phyloP scores from a whole-genome alignment of 371 early-diverging fungal species.

The Syncephalastrum contaminatum region DNA sequence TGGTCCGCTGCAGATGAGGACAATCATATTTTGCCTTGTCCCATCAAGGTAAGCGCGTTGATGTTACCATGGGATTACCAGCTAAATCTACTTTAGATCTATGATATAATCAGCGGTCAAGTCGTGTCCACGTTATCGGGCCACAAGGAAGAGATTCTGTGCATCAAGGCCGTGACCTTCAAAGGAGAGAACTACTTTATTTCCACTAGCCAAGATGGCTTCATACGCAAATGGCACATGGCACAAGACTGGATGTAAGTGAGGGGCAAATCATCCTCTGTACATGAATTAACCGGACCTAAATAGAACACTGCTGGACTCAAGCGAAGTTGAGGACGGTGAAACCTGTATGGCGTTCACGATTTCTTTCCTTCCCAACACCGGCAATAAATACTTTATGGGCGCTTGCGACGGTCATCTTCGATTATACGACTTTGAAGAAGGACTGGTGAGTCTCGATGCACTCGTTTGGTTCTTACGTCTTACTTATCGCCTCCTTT shows the following conservation, averaged over 20 bases:
- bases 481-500: constrained; percentile 4
- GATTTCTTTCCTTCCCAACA: constrained; percentile 87
- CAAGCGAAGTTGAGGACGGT: constrained; percentile 73
- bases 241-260: constrained; percentile 69
- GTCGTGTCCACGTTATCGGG: constrained; percentile 73
- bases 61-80: background rate
- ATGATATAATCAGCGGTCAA: constrained; percentile 70
- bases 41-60: constrained; percentile 61
- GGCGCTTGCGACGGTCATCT: constrained; percentile 87
- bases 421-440: constrained; percentile 87
- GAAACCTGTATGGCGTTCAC: constrained; percentile 94
- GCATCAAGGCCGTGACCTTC: constrained; percentile 72
- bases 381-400: constrained; percentile 88
- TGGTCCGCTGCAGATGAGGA: constrained; percentile 90
- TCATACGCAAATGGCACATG: constrained; percentile 87
- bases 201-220: constrained; percentile 92
- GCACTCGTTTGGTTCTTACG: background rate
- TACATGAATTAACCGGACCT: background rate
- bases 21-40: constrained; percentile 88
- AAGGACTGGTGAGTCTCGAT: constrained; percentile 52
- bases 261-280: background rate
- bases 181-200: constrained; percentile 79
- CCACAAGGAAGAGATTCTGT: constrained; percentile 85
- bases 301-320: constrained; percentile 48
- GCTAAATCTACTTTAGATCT: constrained; percentile 51